A percentile compares a stretch with the other conserved stretches of the same genome.
Conservation (phyloP, 768 basidiomycete genomes). For the Gymnopilus junonius region DNA sequence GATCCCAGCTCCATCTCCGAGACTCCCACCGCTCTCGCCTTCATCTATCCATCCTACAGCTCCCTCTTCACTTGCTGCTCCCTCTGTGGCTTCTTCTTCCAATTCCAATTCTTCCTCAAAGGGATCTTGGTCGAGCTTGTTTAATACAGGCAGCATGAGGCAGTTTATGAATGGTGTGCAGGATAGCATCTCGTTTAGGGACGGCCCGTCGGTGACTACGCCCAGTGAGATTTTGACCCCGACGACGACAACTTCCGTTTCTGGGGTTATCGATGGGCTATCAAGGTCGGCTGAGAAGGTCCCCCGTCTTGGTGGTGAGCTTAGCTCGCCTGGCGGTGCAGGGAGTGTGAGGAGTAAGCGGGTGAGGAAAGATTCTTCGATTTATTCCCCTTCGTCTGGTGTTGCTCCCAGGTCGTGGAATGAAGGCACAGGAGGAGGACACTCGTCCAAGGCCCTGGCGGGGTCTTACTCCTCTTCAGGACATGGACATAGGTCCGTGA, state of each 20-base stretch:
- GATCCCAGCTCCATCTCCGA: slow-evolving; percentile 31
- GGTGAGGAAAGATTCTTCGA: slow-evolving; percentile 33
- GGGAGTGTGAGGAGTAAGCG: slow-evolving; percentile 18
- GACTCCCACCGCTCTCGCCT: slow-evolving; percentile 33
- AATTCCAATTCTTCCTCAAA: slow-evolving; percentile 73
- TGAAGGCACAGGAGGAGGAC: slow-evolving; percentile 40
- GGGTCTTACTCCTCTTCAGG: slow-evolving; percentile 48
- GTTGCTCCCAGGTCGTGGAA: slow-evolving; percentile 60
- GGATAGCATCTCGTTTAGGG: slow-evolving; percentile 44
- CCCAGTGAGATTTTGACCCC: slow-evolving; percentile 36
- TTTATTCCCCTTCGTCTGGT: slow-evolving; percentile 25
- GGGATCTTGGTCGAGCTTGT: slow-evolving; percentile 83
- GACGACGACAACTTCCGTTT: slow-evolving; percentile 24
- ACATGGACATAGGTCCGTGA: slow-evolving; percentile 39
- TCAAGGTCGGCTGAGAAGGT: slow-evolving; percentile 17
- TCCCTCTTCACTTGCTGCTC: slow-evolving; percentile 19
- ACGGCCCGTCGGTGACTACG: slow-evolving; percentile 39
- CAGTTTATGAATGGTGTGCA: slow-evolving; percentile 71
- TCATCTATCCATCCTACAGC: slow-evolving; percentile 29
- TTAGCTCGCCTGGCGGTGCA: slow-evolving; percentile 20
- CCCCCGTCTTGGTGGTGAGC: slow-evolving; percentile 10
- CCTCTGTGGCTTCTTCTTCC: slow-evolving; percentile 53
- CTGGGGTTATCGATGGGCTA: slow-evolving; percentile 9
- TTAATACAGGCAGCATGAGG: slow-evolving; percentile 66
- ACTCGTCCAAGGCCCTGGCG: slow-evolving; percentile 37